Conservation (phyloP, 176 grass and related monocot species). For the Alopecurus myosuroides region DNA sequence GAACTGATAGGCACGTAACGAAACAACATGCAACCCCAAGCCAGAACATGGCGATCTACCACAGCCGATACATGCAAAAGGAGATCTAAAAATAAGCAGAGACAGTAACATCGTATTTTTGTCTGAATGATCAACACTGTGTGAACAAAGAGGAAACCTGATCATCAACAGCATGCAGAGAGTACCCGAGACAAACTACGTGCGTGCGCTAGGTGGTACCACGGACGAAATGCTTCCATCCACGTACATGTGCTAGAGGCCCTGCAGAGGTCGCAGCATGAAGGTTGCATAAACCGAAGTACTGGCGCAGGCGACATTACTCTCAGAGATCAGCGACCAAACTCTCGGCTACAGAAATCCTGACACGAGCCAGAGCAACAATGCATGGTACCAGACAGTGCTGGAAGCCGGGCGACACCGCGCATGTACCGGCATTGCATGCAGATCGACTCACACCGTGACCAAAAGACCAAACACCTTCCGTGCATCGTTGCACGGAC, state of each 20-base stretch:
- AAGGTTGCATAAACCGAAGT: constrained; percentile 19
- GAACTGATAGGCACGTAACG: constrained; percentile 3
- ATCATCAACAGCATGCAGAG: constrained; percentile 28
- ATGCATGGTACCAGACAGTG: constrained; percentile 37
- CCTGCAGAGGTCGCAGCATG: constrained; percentile 21
- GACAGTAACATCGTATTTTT: neutral
- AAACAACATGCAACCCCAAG: constrained; percentile 35
- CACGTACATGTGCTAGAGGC: constrained; percentile 13
- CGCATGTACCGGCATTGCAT: constrained; percentile 52
- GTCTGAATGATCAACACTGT: neutral
- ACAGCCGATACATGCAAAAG: constrained; percentile 5
- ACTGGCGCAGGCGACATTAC: constrained; percentile 14
- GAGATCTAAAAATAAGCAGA: constrained; percentile 25
- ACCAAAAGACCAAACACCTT: constrained; percentile 42
- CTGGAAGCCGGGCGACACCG: constrained; percentile 6
- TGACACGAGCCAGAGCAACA: constrained; percentile 27
- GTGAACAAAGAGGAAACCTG: constrained; percentile 19
- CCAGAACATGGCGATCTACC: neutral
- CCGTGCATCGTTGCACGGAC: constrained; percentile 33
- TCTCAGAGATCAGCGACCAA: constrained; percentile 13
- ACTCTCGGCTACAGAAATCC: constrained; percentile 1
- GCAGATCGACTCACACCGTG: constrained; percentile 25
- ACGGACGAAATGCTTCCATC: neutral
- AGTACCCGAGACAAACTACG: constrained; percentile 5
- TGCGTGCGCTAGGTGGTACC: neutral